Conservation (phyloP, 228 moss, liverwort and hornwort genomes). For the Sphagnum fallax region DNA sequence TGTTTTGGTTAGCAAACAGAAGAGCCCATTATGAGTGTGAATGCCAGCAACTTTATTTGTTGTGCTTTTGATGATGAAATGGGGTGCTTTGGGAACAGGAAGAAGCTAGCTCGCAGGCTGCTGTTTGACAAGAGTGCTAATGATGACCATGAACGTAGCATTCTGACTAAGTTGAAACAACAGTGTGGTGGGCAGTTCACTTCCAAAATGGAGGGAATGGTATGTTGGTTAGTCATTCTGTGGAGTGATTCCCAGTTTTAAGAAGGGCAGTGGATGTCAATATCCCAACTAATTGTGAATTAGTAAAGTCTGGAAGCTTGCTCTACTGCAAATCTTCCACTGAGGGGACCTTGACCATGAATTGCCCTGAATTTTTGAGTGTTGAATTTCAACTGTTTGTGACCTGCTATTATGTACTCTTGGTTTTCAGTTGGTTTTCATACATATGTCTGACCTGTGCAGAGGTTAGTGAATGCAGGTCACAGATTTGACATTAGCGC, state of each 20-base stretch:
- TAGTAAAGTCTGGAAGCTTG: neutral
- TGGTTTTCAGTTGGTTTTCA: too few species aligned
- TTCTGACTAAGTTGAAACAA: slow-evolving; percentile 50
- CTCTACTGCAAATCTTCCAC: neutral
- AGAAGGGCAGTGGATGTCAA: neutral
- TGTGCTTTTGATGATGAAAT: too few species aligned
- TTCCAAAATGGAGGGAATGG: slow-evolving; percentile 63
- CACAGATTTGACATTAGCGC: slow-evolving; percentile 44
- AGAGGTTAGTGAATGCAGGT: slow-evolving; percentile 15
- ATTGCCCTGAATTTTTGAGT: neutral
- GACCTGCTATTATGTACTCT: too few species aligned
- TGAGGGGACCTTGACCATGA: neutral
- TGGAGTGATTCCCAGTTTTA: neutral
- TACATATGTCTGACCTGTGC: neutral
- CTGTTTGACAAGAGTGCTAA: slow-evolving; percentile 57
- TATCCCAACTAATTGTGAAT: neutral
- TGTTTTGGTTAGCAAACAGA: too few species aligned
- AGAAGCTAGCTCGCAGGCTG: slow-evolving; percentile 56
- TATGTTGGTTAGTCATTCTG: slow-evolving; percentile 4
- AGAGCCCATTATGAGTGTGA: too few species aligned
- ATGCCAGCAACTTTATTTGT: too few species aligned
- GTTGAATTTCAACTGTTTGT: too few species aligned
- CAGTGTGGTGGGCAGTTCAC: slow-evolving; percentile 58
- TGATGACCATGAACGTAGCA: slow-evolving; percentile 56
- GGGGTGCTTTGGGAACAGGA: slow-evolving; percentile 10